A percentile compares a stretch with the other conserved stretches of the same genome.
phyloP scores from a whole-genome alignment of 148 eudicot species.

The Amaranthus hypochondriacus region DNA sequence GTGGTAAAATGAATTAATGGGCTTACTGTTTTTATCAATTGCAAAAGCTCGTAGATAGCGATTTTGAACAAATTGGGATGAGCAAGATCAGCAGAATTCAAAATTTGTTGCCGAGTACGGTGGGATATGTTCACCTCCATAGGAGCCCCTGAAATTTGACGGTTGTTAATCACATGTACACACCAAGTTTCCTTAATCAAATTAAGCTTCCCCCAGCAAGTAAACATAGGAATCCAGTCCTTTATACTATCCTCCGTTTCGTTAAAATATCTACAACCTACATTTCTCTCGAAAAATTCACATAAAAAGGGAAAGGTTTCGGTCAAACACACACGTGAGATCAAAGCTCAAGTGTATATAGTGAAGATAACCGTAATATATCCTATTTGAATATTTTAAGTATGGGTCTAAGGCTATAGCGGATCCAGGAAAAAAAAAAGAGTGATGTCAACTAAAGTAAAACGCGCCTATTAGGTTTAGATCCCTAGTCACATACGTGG shows the following conservation, averaged over 20 bases:
- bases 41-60: slow-evolving; percentile 71
- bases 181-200: not conserved
- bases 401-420: not conserved
- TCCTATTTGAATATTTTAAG: not conserved
- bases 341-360: not conserved
- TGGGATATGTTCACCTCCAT: slow-evolving; percentile 93
- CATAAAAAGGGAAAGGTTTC: not conserved
- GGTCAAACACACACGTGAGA: not conserved
- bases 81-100: slow-evolving; percentile 66
- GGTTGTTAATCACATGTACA: not conserved
- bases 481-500: too few relatives aligned
- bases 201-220: not conserved
- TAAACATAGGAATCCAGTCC: not conserved
- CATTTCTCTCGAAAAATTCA: too few relatives aligned
- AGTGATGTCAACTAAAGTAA: too few relatives aligned
- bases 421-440: too few relatives aligned
- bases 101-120: slow-evolving; percentile 66
- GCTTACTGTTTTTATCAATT: slow-evolving; percentile 69
- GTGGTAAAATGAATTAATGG: not conserved
- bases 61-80: slow-evolving; percentile 60
- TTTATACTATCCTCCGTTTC: not conserved
- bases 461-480: too few relatives aligned
- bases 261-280: too few relatives aligned
- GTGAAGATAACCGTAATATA: not conserved
- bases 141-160: slow-evolving; percentile 48